phyloP scores from a whole-genome alignment of 2,329 filamentous ascomycete species.

The Sordariomycetes sp. region DNA sequence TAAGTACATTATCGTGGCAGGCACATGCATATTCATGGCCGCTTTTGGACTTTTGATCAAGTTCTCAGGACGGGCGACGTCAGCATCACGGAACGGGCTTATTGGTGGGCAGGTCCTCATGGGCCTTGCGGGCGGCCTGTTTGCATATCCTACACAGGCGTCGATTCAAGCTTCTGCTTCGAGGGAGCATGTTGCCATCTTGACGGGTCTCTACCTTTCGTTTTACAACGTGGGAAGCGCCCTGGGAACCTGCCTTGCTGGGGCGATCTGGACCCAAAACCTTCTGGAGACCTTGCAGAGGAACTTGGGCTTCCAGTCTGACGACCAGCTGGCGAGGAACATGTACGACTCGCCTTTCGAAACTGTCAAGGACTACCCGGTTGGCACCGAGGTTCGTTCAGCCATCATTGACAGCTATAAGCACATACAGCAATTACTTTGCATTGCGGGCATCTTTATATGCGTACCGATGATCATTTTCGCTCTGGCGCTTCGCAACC shows the following conservation, averaged over 20 bases:
- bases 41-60: conserved; percentile 47
- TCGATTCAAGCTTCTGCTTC: conserved; percentile 28
- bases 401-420: conserved; percentile 35
- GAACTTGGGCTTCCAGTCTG: conserved; percentile 18
- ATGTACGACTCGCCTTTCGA: conserved; percentile 28
- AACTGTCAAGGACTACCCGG: conserved; percentile 20
- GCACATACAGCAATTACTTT: conserved; percentile 32
- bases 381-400: conserved; percentile 31
- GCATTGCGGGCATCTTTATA: conserved; percentile 33
- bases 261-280: conserved; percentile 31
- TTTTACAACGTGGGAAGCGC: conserved; percentile 32
- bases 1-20: conserved; percentile 48
- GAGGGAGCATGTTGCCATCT: conserved; percentile 25
- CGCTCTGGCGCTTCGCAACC: conserved; percentile 32
- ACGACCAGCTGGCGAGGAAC: conserved; percentile 22
- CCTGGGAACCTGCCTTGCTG: conserved; percentile 28
- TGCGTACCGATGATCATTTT: conserved; percentile 37
- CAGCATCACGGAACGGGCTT: conserved; percentile 35
- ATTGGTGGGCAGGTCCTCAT: conserved; percentile 47
- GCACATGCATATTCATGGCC: conserved; percentile 44
- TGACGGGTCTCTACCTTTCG: conserved; percentile 28
- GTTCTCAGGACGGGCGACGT: conserved; percentile 38
- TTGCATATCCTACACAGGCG: conserved; percentile 32
- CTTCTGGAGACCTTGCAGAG: conserved; percentile 20
- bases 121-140: conserved; percentile 49